Conservation (phyloP, 192 early-diverging fungal species). For the Mortierella antarctica region DNA sequence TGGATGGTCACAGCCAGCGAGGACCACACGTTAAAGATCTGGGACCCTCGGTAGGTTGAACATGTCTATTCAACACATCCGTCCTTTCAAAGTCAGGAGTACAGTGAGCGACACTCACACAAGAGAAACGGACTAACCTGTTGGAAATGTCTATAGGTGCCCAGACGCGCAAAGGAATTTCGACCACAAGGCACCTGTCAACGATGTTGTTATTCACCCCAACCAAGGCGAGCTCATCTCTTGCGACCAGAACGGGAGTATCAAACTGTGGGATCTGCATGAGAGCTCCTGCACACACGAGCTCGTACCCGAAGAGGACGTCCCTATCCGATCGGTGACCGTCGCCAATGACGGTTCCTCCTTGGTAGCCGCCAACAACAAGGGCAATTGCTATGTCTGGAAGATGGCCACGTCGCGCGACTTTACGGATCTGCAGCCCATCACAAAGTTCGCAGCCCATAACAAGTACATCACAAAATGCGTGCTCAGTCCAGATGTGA, state of each 20-base stretch:
- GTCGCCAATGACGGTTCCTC: slow-evolving; percentile 86
- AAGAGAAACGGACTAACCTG: not conserved
- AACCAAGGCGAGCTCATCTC: slow-evolving; percentile 88
- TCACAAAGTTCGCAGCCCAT: slow-evolving; percentile 80
- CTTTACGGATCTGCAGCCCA: slow-evolving; percentile 70
- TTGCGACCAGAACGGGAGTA: slow-evolving; percentile 81
- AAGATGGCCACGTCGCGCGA: slow-evolving; percentile 74
- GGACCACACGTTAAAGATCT: slow-evolving; percentile 82
- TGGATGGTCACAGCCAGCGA: slow-evolving; percentile 84
- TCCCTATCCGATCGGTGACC: slow-evolving; percentile 82
- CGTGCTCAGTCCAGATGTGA: slow-evolving; percentile 84
- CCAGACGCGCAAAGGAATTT: slow-evolving; percentile 67
- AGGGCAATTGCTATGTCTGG: slow-evolving; percentile 75
- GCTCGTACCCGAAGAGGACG: slow-evolving; percentile 81
- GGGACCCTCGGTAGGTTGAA: slow-evolving; percentile 74
- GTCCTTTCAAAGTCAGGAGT: not conserved
- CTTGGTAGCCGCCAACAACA: slow-evolving; percentile 88
- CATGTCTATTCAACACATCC: not conserved
- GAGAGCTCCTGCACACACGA: slow-evolving; percentile 71
- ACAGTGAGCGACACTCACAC: not conserved
- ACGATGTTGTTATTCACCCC: slow-evolving; percentile 74
- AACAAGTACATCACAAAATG: slow-evolving; percentile 87
- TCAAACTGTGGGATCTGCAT: slow-evolving; percentile 79
- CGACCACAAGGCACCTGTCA: slow-evolving; percentile 69
- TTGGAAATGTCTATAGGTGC: slow-evolving; percentile 31